Evolutionary conservation across 140 eudicot genomes (phyloP).

Genomic region (Oenanthe javanica): DNA sequence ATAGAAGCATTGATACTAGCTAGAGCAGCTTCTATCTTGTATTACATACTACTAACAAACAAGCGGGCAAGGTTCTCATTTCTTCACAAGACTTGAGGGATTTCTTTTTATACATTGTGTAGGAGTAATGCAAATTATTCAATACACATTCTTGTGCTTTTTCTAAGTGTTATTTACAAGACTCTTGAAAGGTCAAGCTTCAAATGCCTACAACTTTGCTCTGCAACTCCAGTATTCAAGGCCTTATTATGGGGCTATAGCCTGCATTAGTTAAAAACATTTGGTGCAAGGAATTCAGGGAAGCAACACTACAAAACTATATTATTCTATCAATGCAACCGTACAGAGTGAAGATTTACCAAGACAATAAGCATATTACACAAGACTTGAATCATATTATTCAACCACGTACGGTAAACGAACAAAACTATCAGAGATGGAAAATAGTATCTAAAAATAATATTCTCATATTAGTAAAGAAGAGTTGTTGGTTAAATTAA

Average conservation of each 20-base stretch:
- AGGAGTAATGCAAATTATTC: background rate
- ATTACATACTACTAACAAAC: background rate
- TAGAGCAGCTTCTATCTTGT: slow-evolving; percentile 9
- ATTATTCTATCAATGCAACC: background rate
- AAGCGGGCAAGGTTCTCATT: background rate
- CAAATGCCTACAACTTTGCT: background rate
- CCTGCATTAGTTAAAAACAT: background rate
- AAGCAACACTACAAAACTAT: background rate
- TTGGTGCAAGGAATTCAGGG: background rate
- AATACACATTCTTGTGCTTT: background rate
- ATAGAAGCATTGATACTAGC: background rate
- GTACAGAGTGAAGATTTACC: too few relatives aligned
- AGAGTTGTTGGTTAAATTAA: too few relatives aligned
- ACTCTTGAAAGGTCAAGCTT: background rate
- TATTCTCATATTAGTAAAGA: too few relatives aligned
- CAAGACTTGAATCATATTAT: too few relatives aligned
- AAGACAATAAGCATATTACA: too few relatives aligned
- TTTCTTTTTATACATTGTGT: background rate
- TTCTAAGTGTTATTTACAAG: background rate
- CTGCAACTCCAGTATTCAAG: slow-evolving; percentile 3
- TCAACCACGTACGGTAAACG: too few relatives aligned
- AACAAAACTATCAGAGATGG: too few relatives aligned
- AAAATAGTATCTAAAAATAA: too few relatives aligned
- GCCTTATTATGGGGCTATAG: background rate
- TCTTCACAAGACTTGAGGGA: background rate